Base-by-base conservation (phyloP, 441 rosid genomes). In the Flueggea neowawraea region DNA sequence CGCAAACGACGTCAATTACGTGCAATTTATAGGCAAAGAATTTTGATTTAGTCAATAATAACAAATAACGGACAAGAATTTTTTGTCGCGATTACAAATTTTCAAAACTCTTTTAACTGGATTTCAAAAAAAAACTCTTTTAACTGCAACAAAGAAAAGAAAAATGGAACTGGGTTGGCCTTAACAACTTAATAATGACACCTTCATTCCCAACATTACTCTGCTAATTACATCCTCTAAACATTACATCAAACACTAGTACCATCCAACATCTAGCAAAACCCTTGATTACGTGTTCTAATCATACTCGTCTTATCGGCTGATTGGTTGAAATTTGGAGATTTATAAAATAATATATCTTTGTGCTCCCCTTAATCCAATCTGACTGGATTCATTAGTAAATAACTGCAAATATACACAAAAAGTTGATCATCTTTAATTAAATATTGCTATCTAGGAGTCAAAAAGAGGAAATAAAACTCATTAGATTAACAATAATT, bases 21-120 rank as follows among this genome's bases (percentile, higher is more conserved):
- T 70, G 49, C 64, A 65, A 10, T 54, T 69, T 47, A 50, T 54
- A 14, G 45, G 62, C 57, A 39, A 48, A 15, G 15, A 16, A 17
- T 50, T 55, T 61, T 68, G 74, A 68, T 65, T 44, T 52, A 33
- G 73, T 76, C 71, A 63, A 47, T 13, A 63, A 54, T 53, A 16
- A 36, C 32, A 50, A 5, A n/a, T 45, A 75, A 76, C 80, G 56
- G 71, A 67, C 69, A 52, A 66, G 61, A 66, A 43, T 52, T 54
- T 52, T 16, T 31, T 48, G 43, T 55, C 49, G 54, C 10, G 39
- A 10, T 55, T 0, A 15, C 32, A 12, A 31, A 49, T 55, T 68
- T 39, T 73, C 72, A 64, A 61, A 67, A 63, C 62, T 63, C 74
- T 22, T 43, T 58, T 45, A 59, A 31, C 60, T 57, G 16, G n/a